These are phyloP conservation scores for Chrysanthemum seticuspe DNA, from an alignment of 129 eudicot genomes.

Conservation along the genomic window DNA sequence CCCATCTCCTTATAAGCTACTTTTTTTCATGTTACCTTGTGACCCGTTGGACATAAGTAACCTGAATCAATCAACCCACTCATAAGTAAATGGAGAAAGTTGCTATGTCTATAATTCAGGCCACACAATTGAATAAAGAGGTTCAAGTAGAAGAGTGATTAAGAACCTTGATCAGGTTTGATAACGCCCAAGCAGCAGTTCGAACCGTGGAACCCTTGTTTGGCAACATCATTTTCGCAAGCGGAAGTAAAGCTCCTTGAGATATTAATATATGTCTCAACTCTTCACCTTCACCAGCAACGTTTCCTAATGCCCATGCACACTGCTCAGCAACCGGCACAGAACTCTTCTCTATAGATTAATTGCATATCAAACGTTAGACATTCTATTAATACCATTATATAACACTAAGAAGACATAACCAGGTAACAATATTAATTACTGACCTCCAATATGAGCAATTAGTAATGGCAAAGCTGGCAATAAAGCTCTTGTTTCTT, in stretches of 20 bases:
- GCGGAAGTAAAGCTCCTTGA: constrained; percentile 90
- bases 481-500: constrained; percentile 91
- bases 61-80: not conserved
- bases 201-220: constrained; percentile 88
- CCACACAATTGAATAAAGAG: no score
- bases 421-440: not conserved
- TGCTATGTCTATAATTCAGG: not conserved
- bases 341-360: constrained; percentile 77
- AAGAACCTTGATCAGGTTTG: constrained; percentile 88
- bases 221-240: constrained; percentile 93
- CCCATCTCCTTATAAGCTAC: not conserved
- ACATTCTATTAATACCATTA: not conserved
- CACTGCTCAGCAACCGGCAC: constrained; percentile 92
- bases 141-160: constrained; percentile 3
- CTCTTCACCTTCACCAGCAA: constrained; percentile 97
- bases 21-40: not conserved
- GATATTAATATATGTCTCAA: constrained; percentile 70
- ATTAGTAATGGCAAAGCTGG: constrained; percentile 95
- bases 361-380: constrained; percentile 27
- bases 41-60: not conserved
- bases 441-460: constrained; percentile 93
- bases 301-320: constrained; percentile 99
- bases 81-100: not conserved
- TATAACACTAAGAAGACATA: no score
- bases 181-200: constrained; percentile 97